phyloP scores from a whole-genome alignment of 2,329 filamentous ascomycete genomes.

The Diaporthe capsici region DNA sequence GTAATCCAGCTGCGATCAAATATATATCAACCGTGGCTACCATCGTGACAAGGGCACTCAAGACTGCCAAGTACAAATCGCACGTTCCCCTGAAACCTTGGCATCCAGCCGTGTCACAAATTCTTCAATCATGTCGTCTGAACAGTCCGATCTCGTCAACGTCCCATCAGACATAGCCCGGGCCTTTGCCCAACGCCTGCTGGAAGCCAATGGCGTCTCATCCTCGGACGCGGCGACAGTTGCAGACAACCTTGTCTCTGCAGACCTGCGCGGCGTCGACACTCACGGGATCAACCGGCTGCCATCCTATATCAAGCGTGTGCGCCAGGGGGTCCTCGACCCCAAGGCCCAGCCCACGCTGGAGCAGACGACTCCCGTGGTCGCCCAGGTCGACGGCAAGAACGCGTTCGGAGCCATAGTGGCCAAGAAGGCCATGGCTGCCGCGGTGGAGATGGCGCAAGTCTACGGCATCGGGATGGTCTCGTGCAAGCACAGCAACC shows the following conservation, averaged over 20 bases:
- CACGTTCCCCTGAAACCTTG: not conserved
- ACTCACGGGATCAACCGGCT: constrained; percentile 85
- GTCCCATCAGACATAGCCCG: constrained; percentile 40
- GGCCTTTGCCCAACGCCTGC: constrained; percentile 66
- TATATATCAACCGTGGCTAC: not conserved
- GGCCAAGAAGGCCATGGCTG: constrained; percentile 74
- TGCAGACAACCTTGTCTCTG: constrained; percentile 78
- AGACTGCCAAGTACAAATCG: not conserved
- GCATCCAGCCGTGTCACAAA: too few species aligned
- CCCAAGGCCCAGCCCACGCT: constrained; percentile 71
- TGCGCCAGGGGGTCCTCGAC: constrained; percentile 78
- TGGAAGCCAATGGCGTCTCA: constrained; percentile 73
- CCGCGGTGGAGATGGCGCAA: constrained; percentile 76
- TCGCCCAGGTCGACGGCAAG: constrained; percentile 73
- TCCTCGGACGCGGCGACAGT: constrained; percentile 71
- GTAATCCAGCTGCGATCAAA: not conserved
- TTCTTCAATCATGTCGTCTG: constrained; percentile 18
- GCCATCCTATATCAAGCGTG: constrained; percentile 81
- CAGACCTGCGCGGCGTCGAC: constrained; percentile 84
- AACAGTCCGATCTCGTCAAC: constrained; percentile 33
- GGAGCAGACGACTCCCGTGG: constrained; percentile 76
- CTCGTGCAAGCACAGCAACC: constrained; percentile 81
- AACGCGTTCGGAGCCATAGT: constrained; percentile 85
- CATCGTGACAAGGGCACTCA: not conserved
- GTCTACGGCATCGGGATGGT: constrained; percentile 82